A percentile compares a stretch with the other conserved stretches of the same genome.
Conservation (phyloP, 2,329 filamentous ascomycete species). For the Coccinonectria pachysandricola region DNA sequence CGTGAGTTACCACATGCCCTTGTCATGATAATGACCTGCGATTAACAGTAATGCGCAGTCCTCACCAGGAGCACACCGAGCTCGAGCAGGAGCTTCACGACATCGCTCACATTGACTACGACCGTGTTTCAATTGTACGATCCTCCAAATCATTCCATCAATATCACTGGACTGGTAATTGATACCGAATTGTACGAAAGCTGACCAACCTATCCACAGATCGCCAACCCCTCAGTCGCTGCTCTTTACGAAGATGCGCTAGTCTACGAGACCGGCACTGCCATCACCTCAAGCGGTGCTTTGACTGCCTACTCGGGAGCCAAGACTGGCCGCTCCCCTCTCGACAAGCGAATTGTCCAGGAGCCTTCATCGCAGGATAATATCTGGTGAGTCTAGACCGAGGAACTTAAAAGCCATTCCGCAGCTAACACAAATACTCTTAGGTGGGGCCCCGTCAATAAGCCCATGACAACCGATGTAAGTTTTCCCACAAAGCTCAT, state of each 20-base stretch:
- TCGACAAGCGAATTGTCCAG: slow-evolving; percentile 95
- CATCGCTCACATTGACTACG: slow-evolving; percentile 97
- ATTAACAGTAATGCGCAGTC: slow-evolving; percentile 41
- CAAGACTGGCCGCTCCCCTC: slow-evolving; percentile 93
- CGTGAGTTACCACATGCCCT: slow-evolving; percentile 49
- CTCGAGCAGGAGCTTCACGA: slow-evolving; percentile 95
- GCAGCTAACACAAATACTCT: slow-evolving; percentile 19
- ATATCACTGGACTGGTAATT: too few species aligned
- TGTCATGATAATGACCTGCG: slow-evolving; percentile 5
- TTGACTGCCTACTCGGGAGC: slow-evolving; percentile 95
- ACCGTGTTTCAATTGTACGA: slow-evolving; percentile 91
- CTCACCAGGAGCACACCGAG: slow-evolving; percentile 82
- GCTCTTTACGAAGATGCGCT: slow-evolving; percentile 98
- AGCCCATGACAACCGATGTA: slow-evolving; percentile 96
- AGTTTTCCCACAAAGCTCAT: too few species aligned
- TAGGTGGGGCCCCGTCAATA: slow-evolving; percentile 95
- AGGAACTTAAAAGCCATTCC: slow-evolving; percentile 10
- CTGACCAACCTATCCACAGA: slow-evolving; percentile 29
- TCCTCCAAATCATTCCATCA: neutral
- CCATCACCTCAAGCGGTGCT: slow-evolving; percentile 91
- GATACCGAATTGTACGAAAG: too few species aligned
- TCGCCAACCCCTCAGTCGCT: slow-evolving; percentile 88
- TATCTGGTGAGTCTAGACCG: slow-evolving; percentile 68
- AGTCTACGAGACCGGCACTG: slow-evolving; percentile 91
- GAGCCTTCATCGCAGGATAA: slow-evolving; percentile 82